Percentiles rank a stretch among this genome's conserved stretches.
phyloP scores from a whole-genome alignment of 768 basidiomycete genomes.

The Naganishia friedmannii region DNA sequence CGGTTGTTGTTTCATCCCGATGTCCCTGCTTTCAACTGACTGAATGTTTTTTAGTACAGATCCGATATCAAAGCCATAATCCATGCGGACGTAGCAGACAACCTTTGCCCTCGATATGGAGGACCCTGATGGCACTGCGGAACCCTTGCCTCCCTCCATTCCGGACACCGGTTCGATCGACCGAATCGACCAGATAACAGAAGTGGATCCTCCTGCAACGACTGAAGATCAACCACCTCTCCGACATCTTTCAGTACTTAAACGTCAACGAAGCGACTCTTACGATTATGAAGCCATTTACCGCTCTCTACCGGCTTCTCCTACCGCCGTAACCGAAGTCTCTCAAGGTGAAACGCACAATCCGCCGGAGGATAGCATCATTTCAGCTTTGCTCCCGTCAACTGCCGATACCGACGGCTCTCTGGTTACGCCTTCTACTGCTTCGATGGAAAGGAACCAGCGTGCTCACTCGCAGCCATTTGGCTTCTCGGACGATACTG shows the following conservation, averaged over 20 bases:
- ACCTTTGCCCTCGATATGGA: not conserved
- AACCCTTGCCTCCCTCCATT: not conserved
- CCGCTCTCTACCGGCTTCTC: not conserved
- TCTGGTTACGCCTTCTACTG: not conserved
- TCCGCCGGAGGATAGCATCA: not conserved
- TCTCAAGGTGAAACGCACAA: not conserved
- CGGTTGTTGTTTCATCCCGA: not conserved
- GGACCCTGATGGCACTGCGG: not conserved
- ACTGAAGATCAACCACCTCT: not conserved
- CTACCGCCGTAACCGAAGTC: not conserved
- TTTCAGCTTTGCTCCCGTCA: not conserved
- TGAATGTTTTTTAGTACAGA: not conserved
- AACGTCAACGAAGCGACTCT: not conserved
- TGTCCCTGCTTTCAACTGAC: not conserved
- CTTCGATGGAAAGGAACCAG: not conserved
- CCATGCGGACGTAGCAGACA: not conserved
- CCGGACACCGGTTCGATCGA: not conserved
- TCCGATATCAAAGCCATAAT: not conserved
- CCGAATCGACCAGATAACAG: not conserved
- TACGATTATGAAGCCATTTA: not conserved
- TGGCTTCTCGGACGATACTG: not conserved
- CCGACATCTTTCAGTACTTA: not conserved
- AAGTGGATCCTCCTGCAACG: not conserved
- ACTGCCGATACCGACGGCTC: not conserved
- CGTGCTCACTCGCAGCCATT: conserved; percentile 19